Conservation (phyloP, 2,329 filamentous ascomycete species). For the Fusarium clavum region DNA sequence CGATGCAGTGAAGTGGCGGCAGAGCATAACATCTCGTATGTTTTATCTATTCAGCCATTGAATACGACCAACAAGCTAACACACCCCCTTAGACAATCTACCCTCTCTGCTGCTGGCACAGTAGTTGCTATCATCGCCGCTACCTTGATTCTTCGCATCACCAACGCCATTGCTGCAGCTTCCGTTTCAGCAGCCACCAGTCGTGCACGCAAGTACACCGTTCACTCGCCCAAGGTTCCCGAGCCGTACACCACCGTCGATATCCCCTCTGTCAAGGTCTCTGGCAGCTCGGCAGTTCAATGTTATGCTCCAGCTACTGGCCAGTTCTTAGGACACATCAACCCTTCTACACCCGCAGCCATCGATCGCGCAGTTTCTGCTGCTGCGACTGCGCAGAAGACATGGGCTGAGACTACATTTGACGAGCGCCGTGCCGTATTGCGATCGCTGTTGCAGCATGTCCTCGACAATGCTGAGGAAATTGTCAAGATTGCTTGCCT, state of each 20-base stretch:
- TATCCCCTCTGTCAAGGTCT: conserved; percentile 70
- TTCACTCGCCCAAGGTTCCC: conserved; percentile 72
- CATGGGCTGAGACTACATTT: conserved; percentile 85
- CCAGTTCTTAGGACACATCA: conserved; percentile 80
- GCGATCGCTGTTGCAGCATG: conserved; percentile 80
- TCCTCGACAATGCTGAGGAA: conserved; percentile 88
- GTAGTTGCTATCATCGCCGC: conserved; percentile 49
- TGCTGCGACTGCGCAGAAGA: conserved; percentile 77
- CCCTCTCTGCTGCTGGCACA: conserved; percentile 48
- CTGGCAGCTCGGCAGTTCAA: conserved; percentile 76
- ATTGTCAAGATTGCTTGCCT: conserved; percentile 88
- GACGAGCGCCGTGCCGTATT: conserved; percentile 81
- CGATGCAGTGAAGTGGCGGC: conserved; percentile 37
- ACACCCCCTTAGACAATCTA: conserved; percentile 37
- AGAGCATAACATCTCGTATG: conserved; percentile 45
- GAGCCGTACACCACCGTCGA: conserved; percentile 68
- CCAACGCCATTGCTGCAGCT: conserved; percentile 39
- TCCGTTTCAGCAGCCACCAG: conserved; percentile 49
- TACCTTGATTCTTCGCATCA: conserved; percentile 47
- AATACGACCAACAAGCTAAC: conserved; percentile 5
- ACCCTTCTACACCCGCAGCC: conserved; percentile 78
- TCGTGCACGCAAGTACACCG: conserved; percentile 66
- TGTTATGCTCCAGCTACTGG: conserved; percentile 94
- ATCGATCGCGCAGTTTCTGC: conserved; percentile 83
- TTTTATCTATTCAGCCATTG: conserved; percentile 17